Conservation (phyloP, 371 early-diverging fungal genomes). For the Umbelopsis sp. region DNA sequence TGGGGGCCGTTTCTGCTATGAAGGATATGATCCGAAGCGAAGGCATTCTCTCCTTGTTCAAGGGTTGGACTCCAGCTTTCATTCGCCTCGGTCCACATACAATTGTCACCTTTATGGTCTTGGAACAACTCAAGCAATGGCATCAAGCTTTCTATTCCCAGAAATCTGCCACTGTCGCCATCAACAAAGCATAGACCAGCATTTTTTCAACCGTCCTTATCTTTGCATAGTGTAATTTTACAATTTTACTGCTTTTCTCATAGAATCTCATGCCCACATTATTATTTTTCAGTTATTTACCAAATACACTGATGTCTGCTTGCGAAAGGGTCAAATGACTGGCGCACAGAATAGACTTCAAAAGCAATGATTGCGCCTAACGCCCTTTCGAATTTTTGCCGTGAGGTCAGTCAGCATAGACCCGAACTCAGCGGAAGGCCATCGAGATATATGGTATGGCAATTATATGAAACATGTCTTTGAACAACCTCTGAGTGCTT, state of each 20-base stretch:
- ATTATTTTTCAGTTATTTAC: background rate
- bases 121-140: conserved; percentile 70
- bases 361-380: too few species aligned
- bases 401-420: too few species aligned
- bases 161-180: background rate
- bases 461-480: too few species aligned
- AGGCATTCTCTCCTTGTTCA: conserved; percentile 81
- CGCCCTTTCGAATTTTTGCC: too few species aligned
- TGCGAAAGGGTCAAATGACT: too few species aligned
- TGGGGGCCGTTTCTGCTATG: conserved; percentile 54
- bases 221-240: conserved; percentile 6
- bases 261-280: background rate
- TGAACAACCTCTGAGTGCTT: too few species aligned
- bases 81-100: conserved; percentile 87
- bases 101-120: conserved; percentile 82
- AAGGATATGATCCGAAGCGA: conserved; percentile 67
- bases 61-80: conserved; percentile 89
- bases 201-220: background rate
- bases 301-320: background rate
- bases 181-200: background rate
- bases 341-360: too few species aligned
- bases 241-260: background rate
- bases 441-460: too few species aligned
- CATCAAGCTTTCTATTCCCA: conserved; percentile 16
- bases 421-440: too few species aligned